A percentile compares a stretch with the other conserved stretches of the same genome.
Conservation (phyloP, 768 basidiomycete species). For the Lepiota venenata region DNA sequence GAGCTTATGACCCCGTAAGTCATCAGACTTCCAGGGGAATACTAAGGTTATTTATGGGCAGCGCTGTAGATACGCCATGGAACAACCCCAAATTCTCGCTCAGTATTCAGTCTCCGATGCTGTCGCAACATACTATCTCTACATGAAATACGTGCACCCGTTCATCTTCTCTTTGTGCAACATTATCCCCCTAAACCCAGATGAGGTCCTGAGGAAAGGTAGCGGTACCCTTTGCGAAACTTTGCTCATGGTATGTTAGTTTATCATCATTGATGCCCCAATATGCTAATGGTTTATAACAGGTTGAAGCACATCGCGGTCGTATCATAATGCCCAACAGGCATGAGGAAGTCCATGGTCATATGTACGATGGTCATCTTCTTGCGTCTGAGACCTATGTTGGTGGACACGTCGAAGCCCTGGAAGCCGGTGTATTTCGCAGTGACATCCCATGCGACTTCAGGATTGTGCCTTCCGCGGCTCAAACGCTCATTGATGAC, state of each 20-base stretch:
- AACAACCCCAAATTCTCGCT: conserved; percentile 91
- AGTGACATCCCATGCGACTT: conserved; percentile 95
- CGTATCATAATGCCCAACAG: conserved; percentile 97
- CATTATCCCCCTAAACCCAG: conserved; percentile 95
- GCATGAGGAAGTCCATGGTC: conserved; percentile 89
- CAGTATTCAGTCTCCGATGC: conserved; percentile 99
- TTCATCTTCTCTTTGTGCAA: conserved; percentile 99
- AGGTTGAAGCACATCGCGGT: conserved; percentile 95
- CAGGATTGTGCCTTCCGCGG: conserved; percentile 86
- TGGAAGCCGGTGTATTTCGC: conserved; percentile 97
- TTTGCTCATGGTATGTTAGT: conserved; percentile 79
- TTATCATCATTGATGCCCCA: neutral
- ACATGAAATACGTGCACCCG: conserved; percentile 99
- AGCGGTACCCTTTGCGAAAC: conserved; percentile 97
- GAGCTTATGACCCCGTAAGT: conserved; percentile 98
- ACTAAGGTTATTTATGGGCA: conserved; percentile 4
- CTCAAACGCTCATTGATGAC: conserved; percentile 90
- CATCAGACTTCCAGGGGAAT: neutral
- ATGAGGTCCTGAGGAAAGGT: conserved; percentile 95
- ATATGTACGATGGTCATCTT: conserved; percentile 95
- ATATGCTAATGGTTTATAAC: conserved; percentile 8
- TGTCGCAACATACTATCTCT: conserved; percentile 98
- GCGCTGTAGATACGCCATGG: conserved; percentile 81
- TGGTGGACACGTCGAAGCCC: conserved; percentile 96
- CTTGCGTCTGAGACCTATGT: conserved; percentile 97